Evolutionary conservation across 2,329 filamentous ascomycete species (phyloP), one percentile per base, ranked within the genome.

Genomic region (Penicillium capsulatum): DNA sequence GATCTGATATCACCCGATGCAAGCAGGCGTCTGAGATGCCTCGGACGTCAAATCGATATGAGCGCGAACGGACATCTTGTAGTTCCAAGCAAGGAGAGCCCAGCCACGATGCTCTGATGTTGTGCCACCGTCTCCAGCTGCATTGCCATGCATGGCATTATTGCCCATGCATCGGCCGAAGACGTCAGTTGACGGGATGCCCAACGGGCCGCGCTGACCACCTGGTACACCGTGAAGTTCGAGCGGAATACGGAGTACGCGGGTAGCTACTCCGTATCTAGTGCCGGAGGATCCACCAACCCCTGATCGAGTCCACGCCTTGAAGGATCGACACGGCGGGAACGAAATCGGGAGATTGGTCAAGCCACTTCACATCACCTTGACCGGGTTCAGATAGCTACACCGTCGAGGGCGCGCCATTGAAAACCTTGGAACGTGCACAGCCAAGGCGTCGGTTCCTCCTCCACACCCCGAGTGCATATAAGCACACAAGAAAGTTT

Each of bases 401-500:
- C n/a, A n/a, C n/a, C n/a, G n/a, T n/a, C n/a, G 19, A 22, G 19
- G 19, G 9, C 19, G 5, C 19, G 19, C 5, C 9, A 22, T 22
- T 22, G 19, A 28, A n/a, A 28, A n/a, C 26, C 4, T 28, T 6
- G 26, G 11, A 24, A 11, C 7, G 7, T 24, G 7, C 7, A 24
- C 22, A 28, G 10, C 26, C 13, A 11, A 28, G 9, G 5, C 26
- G 5, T 6, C 9, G 13, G n/a, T 28, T 11, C 6, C 7, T 17
- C 13, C 8, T 14, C 7, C 29, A 31, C 29, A 11, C n/a, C 14
- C 6, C 13, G 3, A 24, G 15, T 37, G 15, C 34, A 34, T 29
- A 35, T 40, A 42, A 47, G 45, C 47, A 50, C 45, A 42, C 45
- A 45, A 45, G 47, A 41, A 50, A 45, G 37, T 40, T 47, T 29